Base-by-base conservation (phyloP, 1,139 yeast genomes). In the Blastobotrys capitulatus region DNA sequence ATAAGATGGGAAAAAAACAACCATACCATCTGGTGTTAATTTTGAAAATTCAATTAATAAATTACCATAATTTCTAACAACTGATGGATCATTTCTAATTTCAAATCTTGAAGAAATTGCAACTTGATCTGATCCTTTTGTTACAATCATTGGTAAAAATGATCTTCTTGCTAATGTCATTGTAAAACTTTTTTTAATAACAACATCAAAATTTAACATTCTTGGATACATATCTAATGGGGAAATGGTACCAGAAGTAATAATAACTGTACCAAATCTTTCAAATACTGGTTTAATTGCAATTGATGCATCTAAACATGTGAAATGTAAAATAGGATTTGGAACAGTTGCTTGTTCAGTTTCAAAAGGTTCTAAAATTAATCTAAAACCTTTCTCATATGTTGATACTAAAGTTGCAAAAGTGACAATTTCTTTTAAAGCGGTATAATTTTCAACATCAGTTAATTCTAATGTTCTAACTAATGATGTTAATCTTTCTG, bases 161-260 rank as follows among this genome's bases (percentile, higher is more conserved):
- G 97, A 86, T 55, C 96, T 75, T 58, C 96, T 78, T 1, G 96
- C 90, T 57, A 92, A 77, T 0, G 98, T 88, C 97, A 92, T 92
- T 2, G 97, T 80, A 64, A 90, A 92, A 0, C 97, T 89, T 63
- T 89, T 95, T 66, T 90, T 97, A 43, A 94, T 78, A 5, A 90
- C 96, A 0, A 98, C 92, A 51, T 88, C 90, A 67, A 94, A 92
- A 63, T 90, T 86, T 55, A 92, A 74, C 98, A 92, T 92, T 61
- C 88, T 83, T 6, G 99, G 99, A 64, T 92, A 92, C 99, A 92
- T 92, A 63, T 94, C 98, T 66, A 92, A 77, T 0, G 99, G 99
- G 0, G 98, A 92, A 42, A 92, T 90, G 13, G 99, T 92, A 59
- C 99, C 99, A 1, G 96, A 87, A 0, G 99, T 92, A 54, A 92